These are phyloP conservation scores for Neurospora cerealis DNA, from an alignment of 495 filamentous ascomycete genomes.

Conservation along the genomic window DNA sequence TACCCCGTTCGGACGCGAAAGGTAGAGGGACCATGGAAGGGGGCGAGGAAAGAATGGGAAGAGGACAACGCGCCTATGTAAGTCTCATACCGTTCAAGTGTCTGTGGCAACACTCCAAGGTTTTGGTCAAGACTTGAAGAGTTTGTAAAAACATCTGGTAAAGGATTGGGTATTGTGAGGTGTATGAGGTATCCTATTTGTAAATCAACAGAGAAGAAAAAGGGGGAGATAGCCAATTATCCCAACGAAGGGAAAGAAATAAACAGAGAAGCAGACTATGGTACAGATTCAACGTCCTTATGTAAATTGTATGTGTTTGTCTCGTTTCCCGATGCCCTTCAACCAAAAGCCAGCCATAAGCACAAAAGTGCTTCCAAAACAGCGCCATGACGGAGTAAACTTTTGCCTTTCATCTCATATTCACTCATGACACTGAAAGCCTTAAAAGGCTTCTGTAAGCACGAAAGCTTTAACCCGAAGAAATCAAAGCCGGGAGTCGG, in stretches of 20 bases:
- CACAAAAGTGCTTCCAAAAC: not conserved
- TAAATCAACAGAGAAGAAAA: not conserved
- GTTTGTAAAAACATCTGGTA: not conserved
- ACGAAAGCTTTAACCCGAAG: not conserved
- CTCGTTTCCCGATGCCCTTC: not conserved
- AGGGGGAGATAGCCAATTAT: not conserved
- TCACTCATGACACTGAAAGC: not conserved
- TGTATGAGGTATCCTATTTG: not conserved
- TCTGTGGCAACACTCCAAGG: not conserved
- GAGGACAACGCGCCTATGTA: not conserved
- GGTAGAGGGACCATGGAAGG: not conserved
- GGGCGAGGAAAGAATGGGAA: not conserved
- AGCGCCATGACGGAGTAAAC: not conserved
- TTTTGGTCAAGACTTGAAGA: not conserved
- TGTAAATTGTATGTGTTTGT: not conserved
- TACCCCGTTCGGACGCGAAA: not conserved
- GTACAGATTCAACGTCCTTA: not conserved
- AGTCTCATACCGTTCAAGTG: not conserved
- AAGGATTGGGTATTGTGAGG: not conserved
- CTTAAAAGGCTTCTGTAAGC: not conserved
- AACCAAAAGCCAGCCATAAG: not conserved
- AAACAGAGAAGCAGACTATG: not conserved
- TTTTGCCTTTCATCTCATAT: not conserved
- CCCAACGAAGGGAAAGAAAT: not conserved
- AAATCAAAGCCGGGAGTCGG: not conserved